phyloP scores from a whole-genome alignment of 352 stramenopile species.

The Hyaloperonospora brassicae region DNA sequence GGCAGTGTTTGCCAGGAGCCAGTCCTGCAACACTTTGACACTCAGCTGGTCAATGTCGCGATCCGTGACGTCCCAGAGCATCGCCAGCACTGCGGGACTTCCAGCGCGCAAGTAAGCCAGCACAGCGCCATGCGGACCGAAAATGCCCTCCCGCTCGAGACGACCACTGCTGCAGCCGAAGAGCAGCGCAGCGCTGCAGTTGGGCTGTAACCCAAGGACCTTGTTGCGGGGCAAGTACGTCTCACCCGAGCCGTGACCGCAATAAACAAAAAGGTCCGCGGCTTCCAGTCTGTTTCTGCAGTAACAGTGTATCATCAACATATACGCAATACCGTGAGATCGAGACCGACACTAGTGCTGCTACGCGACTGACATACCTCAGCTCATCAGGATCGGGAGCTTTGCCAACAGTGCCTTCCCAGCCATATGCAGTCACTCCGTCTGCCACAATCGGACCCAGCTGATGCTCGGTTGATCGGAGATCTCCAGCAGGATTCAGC shows the following conservation, averaged over 20 bases:
- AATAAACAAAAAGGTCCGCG: constrained; percentile 94
- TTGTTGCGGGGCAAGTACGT: constrained; percentile 83
- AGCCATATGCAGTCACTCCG: constrained; percentile 28
- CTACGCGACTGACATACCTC: constrained; percentile 26
- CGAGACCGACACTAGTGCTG: not conserved
- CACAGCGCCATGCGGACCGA: constrained; percentile 91
- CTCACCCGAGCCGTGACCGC: constrained; percentile 94
- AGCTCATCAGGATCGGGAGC: constrained; percentile 42
- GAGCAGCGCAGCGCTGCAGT: constrained; percentile 85
- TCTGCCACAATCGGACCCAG: constrained; percentile 46
- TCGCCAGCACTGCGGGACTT: constrained; percentile 92
- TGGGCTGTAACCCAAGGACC: constrained; percentile 41
- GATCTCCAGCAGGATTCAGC: constrained; percentile 68
- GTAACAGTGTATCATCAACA: constrained; percentile 1
- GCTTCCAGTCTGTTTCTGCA: constrained; percentile 39
- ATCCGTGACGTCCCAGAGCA: constrained; percentile 99
- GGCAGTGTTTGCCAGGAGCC: constrained; percentile 52
- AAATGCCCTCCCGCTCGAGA: constrained; percentile 79
- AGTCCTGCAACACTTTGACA: constrained; percentile 47
- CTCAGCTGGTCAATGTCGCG: constrained; percentile 95
- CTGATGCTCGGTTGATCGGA: constrained; percentile 53
- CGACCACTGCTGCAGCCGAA: constrained; percentile 96
- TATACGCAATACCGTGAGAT: constrained; percentile 3
- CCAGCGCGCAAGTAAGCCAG: constrained; percentile 90
- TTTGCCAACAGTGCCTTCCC: constrained; percentile 44